Evolutionary conservation across 2,329 filamentous ascomycete species (phyloP).

Genomic region (Epichloe amarillans): DNA sequence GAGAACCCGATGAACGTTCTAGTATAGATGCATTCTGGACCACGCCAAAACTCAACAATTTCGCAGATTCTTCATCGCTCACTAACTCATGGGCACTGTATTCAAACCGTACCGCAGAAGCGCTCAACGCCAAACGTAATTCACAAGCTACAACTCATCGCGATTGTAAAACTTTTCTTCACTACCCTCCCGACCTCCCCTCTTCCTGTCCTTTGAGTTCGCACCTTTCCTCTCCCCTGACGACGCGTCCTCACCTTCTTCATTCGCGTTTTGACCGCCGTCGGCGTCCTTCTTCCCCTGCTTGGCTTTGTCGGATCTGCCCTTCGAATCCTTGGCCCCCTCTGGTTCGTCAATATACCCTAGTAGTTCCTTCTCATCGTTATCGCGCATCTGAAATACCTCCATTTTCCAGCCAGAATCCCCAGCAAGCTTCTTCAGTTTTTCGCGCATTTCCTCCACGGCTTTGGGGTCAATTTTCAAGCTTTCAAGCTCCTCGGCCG

Average conservation of each 20-base stretch:
- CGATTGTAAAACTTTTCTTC: constrained; percentile 37
- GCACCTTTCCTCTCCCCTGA: neutral
- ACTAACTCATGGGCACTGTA: too few relatives aligned
- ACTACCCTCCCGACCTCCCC: constrained; percentile 24
- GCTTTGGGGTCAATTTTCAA: constrained; percentile 52
- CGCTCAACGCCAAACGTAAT: too few relatives aligned
- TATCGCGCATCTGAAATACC: constrained; percentile 52
- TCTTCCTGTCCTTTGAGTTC: constrained; percentile 5
- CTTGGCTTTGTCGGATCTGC: constrained; percentile 18
- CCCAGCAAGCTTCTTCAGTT: constrained; percentile 55
- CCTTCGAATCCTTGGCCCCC: constrained; percentile 7
- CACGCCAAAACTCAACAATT: too few relatives aligned
- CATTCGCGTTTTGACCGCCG: constrained; percentile 15
- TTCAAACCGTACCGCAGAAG: too few relatives aligned
- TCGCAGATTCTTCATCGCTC: too few relatives aligned
- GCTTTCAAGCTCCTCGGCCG: constrained; percentile 53
- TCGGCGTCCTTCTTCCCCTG: constrained; percentile 1
- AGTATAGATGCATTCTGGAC: too few relatives aligned
- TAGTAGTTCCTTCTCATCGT: constrained; percentile 47
- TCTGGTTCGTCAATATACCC: constrained; percentile 48
- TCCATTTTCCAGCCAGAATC: constrained; percentile 70
- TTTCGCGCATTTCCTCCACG: constrained; percentile 54
- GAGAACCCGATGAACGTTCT: too few relatives aligned
- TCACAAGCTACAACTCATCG: constrained; percentile 4
- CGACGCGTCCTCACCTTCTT: constrained; percentile 2